Conservation (phyloP, 768 basidiomycete genomes). For the Termitomyces titanicus region DNA sequence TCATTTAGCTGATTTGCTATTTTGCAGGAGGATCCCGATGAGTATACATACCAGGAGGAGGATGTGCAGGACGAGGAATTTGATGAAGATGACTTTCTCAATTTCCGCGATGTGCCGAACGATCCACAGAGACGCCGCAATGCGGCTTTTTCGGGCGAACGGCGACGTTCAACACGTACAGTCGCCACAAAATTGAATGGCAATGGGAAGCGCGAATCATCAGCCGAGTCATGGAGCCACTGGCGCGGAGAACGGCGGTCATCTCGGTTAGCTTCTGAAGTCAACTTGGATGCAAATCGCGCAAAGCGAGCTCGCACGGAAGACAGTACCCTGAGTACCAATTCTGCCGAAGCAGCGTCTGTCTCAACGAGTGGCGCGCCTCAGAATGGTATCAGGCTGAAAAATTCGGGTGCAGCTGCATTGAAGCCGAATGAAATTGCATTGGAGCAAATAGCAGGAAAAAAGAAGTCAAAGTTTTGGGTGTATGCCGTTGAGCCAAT, state of each 20-base stretch:
- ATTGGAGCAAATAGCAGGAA: slow-evolving; percentile 73
- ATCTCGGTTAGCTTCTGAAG: slow-evolving; percentile 57
- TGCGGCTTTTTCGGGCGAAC: slow-evolving; percentile 27
- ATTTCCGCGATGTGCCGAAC: slow-evolving; percentile 40
- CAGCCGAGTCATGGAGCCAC: slow-evolving; percentile 48
- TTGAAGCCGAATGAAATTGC: slow-evolving; percentile 71
- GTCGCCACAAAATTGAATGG: slow-evolving; percentile 39
- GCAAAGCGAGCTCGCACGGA: slow-evolving; percentile 76
- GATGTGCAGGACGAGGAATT: slow-evolving; percentile 63
- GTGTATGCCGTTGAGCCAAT: slow-evolving; percentile 82
- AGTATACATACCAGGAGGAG: slow-evolving; percentile 65
- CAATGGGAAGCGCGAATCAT: slow-evolving; percentile 51
- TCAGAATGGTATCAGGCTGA: slow-evolving; percentile 40
- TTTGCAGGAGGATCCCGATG: slow-evolving; percentile 58
- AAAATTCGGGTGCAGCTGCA: slow-evolving; percentile 57
- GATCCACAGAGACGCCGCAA: slow-evolving; percentile 34
- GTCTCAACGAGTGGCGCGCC: slow-evolving; percentile 24
- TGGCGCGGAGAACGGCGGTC: slow-evolving; percentile 81
- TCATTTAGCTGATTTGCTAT: slow-evolving; percentile 23
- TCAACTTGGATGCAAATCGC: slow-evolving; percentile 44
- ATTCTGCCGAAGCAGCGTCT: slow-evolving; percentile 40
- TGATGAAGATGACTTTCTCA: slow-evolving; percentile 49
- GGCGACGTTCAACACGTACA: slow-evolving; percentile 53
- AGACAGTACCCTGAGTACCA: slow-evolving; percentile 62
- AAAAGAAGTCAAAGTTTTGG: slow-evolving; percentile 87